Base-by-base conservation (phyloP, 345 rosid species). In the Gossypium australe region DNA sequence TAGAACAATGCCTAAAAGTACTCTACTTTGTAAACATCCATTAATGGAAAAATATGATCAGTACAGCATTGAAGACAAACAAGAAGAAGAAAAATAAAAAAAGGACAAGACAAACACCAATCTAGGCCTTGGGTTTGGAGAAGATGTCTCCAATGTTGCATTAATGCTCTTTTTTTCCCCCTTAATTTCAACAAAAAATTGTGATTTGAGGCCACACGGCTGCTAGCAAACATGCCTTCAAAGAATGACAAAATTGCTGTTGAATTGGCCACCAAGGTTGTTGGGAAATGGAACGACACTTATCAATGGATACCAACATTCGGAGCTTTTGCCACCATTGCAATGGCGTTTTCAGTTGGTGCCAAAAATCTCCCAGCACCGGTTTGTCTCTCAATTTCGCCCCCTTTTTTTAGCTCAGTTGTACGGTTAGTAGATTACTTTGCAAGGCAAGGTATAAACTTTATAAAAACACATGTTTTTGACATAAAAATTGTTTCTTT, bases 301-400 rank as follows among this genome's bases (percentile, higher is more conserved):
- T 84, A 77, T 59, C 45, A 49, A 27, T 84, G 82, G 82, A 75
- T 79, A 56, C 82, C 86, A 4, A 49, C 74, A 45, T 74, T 78
- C 0, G 82, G 77, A 66, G 81, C 79, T 57, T 79, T 84, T 60
- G 82, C 84, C 48, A 71, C 80, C 11, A 2, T 71, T 57, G 76
- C 76, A 1, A 17, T 77, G 57, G 76, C 81, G 25, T 81, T 84
- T 65, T 67, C 81, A 2, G 67, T 82, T 16, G 81, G 81, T 45
- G 76, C 79, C 76, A 81, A 81, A 76, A 77, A 79, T 75, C 58
- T 81, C 27, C 65, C 79, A 3, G 78, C 84, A 53, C 83, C 79
- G 76, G 82, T 84, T 65, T 48, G 74, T 24, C 9, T 41, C 9
- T 62, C 51, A 22, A 3, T 10, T 53, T 17, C 14, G 1, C 55